phyloP scores from a whole-genome alignment of 345 rosid species.

The Eutrema japonicum region DNA sequence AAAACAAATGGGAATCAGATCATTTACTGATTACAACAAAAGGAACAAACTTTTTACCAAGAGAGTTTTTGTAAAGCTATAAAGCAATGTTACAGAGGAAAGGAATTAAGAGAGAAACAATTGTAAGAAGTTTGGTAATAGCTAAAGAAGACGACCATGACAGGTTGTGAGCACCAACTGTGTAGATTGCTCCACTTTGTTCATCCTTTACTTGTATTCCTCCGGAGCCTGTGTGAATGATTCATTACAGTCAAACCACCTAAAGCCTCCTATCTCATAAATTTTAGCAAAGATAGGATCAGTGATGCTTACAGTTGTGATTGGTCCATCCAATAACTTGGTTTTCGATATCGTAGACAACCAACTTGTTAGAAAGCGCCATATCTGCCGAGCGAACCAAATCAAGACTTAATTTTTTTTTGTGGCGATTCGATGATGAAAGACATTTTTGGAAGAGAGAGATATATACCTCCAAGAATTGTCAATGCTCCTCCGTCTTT shows the following conservation, averaged over 20 bases:
- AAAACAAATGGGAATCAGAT: slow-evolving; percentile 19
- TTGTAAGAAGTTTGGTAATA: slow-evolving; percentile 40
- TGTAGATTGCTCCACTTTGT: slow-evolving; percentile 50
- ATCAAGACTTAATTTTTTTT: not conserved
- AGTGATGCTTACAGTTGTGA: slow-evolving; percentile 72
- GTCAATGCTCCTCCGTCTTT: slow-evolving; percentile 58
- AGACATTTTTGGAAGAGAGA: not conserved
- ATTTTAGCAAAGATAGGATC: not conserved
- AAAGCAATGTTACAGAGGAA: slow-evolving; percentile 47
- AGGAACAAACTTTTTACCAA: slow-evolving; percentile 2
- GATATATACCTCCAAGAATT: slow-evolving; percentile 76
- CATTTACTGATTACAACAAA: not conserved
- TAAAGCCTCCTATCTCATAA: not conserved
- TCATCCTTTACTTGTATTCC: slow-evolving; percentile 75
- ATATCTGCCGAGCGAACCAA: slow-evolving; percentile 57
- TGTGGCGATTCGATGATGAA: not conserved
- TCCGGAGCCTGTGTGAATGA: slow-evolving; percentile 61
- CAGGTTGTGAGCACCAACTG: slow-evolving; percentile 64
- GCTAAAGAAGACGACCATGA: slow-evolving; percentile 50
- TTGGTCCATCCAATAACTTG: slow-evolving; percentile 91
- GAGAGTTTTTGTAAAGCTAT: slow-evolving; percentile 29
- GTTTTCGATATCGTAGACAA: slow-evolving; percentile 78
- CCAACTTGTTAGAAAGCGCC: slow-evolving; percentile 87
- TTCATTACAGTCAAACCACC: slow-evolving; percentile 9
- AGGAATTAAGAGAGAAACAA: slow-evolving; percentile 48